These are phyloP conservation scores for Zychaea mexicana DNA, from an alignment of 371 early-diverging fungal species.

Conservation along the genomic window DNA sequence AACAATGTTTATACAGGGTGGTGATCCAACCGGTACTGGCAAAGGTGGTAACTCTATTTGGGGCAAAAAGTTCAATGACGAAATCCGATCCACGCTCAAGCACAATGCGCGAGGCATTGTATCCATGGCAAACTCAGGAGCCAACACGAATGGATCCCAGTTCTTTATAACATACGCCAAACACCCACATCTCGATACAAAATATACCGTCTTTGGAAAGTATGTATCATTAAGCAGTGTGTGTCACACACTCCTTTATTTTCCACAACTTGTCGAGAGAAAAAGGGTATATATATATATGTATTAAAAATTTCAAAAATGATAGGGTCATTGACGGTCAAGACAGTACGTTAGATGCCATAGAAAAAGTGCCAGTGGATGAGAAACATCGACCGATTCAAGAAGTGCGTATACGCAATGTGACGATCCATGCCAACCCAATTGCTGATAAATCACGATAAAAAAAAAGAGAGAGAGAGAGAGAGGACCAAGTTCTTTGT, in stretches of 20 bases:
- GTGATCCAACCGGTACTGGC: conserved; percentile 89
- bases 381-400: conserved; percentile 84
- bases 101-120: conserved; percentile 89
- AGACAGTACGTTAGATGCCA: conserved; percentile 82
- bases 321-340: conserved; percentile 85
- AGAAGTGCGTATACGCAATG: conserved; percentile 74
- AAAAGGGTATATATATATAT: no score
- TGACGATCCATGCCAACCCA: conserved; percentile 97
- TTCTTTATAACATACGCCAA: conserved; percentile 92
- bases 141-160: conserved; percentile 89
- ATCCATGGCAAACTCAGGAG: conserved; percentile 95
- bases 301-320: background rate
- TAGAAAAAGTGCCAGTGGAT: conserved; percentile 89
- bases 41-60: conserved; percentile 90
- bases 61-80: conserved; percentile 87
- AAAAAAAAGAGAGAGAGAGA: no score
- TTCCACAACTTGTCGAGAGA: no score
- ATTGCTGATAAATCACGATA: conserved; percentile 69
- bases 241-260: background rate
- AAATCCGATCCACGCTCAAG: conserved; percentile 82
- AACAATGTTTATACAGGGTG: conserved; percentile 58
- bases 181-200: conserved; percentile 85
- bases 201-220: conserved; percentile 95
- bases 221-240: conserved; percentile 33
- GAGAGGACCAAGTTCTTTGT: no score